Percentiles rank a stretch among this genome's conserved stretches.
These are phyloP conservation scores for Globisporangium ultimum DNA, from an alignment of 352 stramenopile genomes.

Conservation along the genomic window DNA sequence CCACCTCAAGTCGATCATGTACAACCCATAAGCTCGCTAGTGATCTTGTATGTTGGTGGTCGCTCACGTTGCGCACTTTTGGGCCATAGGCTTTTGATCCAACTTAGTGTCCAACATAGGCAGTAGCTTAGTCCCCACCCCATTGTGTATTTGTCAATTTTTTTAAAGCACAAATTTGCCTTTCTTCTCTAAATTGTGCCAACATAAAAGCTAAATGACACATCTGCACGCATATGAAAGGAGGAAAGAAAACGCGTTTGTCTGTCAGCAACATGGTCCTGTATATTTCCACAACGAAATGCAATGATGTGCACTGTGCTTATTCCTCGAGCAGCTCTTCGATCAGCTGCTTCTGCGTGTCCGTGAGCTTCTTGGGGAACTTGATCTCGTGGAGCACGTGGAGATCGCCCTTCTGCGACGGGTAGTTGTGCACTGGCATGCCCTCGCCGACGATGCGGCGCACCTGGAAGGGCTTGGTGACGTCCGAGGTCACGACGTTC, in stretches of 20 bases:
- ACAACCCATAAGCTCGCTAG: constrained; percentile 55
- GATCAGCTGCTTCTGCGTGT: constrained; percentile 84
- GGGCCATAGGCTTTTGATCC: too few species aligned
- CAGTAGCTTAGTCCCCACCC: too few species aligned
- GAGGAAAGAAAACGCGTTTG: too few species aligned
- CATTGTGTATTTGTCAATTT: too few species aligned
- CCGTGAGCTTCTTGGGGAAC: constrained; percentile 89
- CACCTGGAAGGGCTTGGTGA: constrained; percentile 94
- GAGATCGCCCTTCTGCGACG: constrained; percentile 90
- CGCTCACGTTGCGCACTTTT: background rate
- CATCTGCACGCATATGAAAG: too few species aligned
- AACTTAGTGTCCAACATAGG: too few species aligned
- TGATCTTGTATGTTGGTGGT: constrained; percentile 1
- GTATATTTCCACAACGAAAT: too few species aligned
- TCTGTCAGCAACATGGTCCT: too few species aligned
- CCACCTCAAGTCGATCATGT: constrained; percentile 58
- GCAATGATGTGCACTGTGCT: background rate
- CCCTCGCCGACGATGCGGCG: constrained; percentile 90
- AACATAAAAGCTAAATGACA: too few species aligned
- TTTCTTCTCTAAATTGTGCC: background rate
- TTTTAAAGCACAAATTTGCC: background rate
- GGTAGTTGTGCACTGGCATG: constrained; percentile 93
- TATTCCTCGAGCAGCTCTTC: constrained; percentile 38
- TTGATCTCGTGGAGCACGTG: constrained; percentile 95
- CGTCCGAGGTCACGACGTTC: constrained; percentile 67